phyloP scores from a whole-genome alignment of 2,329 filamentous ascomycete species.

The Neofusicoccum parvum region DNA sequence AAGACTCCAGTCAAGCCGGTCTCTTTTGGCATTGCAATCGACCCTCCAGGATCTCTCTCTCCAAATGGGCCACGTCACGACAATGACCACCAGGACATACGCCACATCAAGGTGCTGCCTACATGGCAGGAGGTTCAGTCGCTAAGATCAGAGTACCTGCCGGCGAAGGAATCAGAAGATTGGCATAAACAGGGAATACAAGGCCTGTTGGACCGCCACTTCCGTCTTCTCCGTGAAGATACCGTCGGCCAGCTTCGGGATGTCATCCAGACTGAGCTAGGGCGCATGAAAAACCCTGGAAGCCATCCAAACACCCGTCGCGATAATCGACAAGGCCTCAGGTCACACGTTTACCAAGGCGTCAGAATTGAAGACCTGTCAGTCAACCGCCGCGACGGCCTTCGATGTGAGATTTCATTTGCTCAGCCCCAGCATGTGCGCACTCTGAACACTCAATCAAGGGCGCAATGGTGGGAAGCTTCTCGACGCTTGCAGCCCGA shows the following conservation, averaged over 20 bases:
- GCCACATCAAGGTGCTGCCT: slow-evolving; percentile 35
- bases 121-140: slow-evolving; percentile 37
- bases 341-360: slow-evolving; percentile 28
- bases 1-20: neutral
- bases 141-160: slow-evolving; percentile 42
- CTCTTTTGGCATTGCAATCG: neutral
- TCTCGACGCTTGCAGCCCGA: slow-evolving; percentile 30
- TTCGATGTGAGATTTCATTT: slow-evolving; percentile 31
- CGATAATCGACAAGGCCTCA: slow-evolving; percentile 25
- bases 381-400: slow-evolving; percentile 25
- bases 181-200: slow-evolving; percentile 18
- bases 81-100: slow-evolving; percentile 38
- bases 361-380: slow-evolving; percentile 27
- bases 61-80: slow-evolving; percentile 27
- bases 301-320: slow-evolving; percentile 23
- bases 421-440: slow-evolving; percentile 22
- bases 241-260: slow-evolving; percentile 56
- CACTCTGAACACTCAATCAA: no score
- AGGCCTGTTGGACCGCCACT: slow-evolving; percentile 57
- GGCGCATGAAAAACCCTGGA: slow-evolving; percentile 8
- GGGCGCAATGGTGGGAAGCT: no score
- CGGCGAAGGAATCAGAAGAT: slow-evolving; percentile 22
- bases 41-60: slow-evolving; percentile 30
- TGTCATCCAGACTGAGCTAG: slow-evolving; percentile 26
- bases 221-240: slow-evolving; percentile 59